Percentiles rank a stretch among this genome's conserved stretches.
These are phyloP conservation scores for Crithidia expoeki DNA, from an alignment of 208 protist species.

Conservation along the genomic window DNA sequence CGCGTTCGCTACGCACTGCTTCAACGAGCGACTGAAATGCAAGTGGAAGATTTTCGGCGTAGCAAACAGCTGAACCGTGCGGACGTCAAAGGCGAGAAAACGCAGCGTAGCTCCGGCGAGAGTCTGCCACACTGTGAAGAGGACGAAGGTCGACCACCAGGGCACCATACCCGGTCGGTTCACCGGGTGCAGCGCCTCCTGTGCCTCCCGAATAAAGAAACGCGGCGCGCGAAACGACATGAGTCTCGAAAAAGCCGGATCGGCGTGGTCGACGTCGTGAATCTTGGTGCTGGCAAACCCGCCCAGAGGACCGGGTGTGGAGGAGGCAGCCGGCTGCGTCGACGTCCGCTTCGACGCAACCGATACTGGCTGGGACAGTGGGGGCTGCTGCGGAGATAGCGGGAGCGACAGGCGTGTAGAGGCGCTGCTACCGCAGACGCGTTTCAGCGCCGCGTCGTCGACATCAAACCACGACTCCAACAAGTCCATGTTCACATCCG, in stretches of 20 bases:
- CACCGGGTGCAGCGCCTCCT: slow-evolving; percentile 44
- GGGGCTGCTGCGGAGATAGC: not conserved
- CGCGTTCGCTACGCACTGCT: slow-evolving; percentile 3
- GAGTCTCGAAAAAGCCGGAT: not conserved
- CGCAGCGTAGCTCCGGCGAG: slow-evolving; percentile 46
- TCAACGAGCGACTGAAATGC: slow-evolving; percentile 37
- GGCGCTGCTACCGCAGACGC: not conserved
- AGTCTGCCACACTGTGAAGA: slow-evolving; percentile 65
- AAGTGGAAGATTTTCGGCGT: slow-evolving; percentile 71
- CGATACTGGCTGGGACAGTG: not conserved
- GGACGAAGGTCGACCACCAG: slow-evolving; percentile 84
- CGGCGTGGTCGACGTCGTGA: not conserved
- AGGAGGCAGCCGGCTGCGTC: not conserved
- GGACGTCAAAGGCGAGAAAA: slow-evolving; percentile 82
- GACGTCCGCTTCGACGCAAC: not conserved
- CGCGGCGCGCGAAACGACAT: slow-evolving; percentile 30
- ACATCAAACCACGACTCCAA: slow-evolving; percentile 23
- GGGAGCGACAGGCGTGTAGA: not conserved
- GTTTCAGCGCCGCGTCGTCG: slow-evolving; percentile 21
- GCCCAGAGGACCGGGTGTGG: not conserved
- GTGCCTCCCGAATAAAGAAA: slow-evolving; percentile 33
- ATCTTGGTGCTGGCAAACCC: not conserved
- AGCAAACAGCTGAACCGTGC: slow-evolving; percentile 46
- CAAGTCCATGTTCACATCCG: slow-evolving; percentile 11
- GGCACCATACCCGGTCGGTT: slow-evolving; percentile 81